Percentiles rank a stretch among this genome's conserved stretches.
These are phyloP conservation scores for Zarea fungicola DNA, from an alignment of 2,329 filamentous ascomycete genomes.

Conservation along the genomic window DNA sequence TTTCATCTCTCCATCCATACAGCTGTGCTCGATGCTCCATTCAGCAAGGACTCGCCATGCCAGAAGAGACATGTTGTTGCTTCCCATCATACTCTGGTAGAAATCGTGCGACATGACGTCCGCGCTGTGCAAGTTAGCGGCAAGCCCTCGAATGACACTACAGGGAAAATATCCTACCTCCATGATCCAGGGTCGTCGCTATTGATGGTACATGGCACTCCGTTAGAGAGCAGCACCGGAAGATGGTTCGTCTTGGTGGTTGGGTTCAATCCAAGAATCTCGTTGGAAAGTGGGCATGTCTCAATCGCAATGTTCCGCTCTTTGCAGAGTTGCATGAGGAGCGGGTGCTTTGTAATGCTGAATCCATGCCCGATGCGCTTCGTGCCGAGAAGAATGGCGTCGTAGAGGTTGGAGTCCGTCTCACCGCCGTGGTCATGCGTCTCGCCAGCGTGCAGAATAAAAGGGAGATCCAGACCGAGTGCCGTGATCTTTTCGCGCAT, in stretches of 20 bases:
- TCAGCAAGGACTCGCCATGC: no score
- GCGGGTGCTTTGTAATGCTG: constrained; percentile 83
- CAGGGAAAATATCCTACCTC: no score
- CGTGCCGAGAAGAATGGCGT: constrained; percentile 80
- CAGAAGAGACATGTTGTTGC: no score
- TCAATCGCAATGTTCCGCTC: constrained; percentile 85
- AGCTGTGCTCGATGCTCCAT: no score
- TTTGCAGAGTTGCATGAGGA: constrained; percentile 82
- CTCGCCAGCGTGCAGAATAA: constrained; percentile 94
- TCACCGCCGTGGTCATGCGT: constrained; percentile 68
- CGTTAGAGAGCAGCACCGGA: constrained; percentile 75
- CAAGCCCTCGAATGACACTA: no score
- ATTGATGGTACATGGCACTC: constrained; percentile 75
- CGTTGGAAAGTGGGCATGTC: constrained; percentile 85
- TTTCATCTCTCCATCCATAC: no score
- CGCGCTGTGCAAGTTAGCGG: no score
- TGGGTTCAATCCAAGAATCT: constrained; percentile 72
- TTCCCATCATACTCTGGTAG: no score
- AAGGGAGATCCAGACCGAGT: constrained; percentile 75
- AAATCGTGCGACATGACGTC: no score
- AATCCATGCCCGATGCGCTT: constrained; percentile 86
- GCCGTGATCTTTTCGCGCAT: constrained; percentile 80
- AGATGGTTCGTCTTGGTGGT: constrained; percentile 74
- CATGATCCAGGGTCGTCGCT: constrained; percentile 93
- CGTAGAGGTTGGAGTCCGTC: constrained; percentile 81